A percentile compares a stretch with the other conserved stretches of the same genome.
Conservation (phyloP, 2,329 filamentous ascomycete genomes). For the Colletotrichum gigasporum region DNA sequence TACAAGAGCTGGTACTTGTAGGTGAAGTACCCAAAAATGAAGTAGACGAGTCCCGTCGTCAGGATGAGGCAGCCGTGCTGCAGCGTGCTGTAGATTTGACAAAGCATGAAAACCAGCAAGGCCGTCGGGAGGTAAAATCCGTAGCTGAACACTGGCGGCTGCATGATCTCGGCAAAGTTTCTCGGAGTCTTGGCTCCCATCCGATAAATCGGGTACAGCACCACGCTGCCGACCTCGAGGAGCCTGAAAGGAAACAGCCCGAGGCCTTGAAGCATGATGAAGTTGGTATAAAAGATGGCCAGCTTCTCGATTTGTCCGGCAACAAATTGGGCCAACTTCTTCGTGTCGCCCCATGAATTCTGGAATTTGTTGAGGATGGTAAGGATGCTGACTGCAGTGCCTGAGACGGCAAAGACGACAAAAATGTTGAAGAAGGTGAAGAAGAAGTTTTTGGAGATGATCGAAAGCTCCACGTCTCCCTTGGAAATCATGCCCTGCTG, state of each 20-base stretch:
- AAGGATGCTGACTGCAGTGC: constrained; percentile 83
- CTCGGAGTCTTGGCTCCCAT: constrained; percentile 87
- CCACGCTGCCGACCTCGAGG: constrained; percentile 86
- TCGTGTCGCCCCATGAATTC: constrained; percentile 81
- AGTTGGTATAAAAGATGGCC: constrained; percentile 88
- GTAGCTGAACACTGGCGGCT: constrained; percentile 91
- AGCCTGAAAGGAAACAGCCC: constrained; percentile 93
- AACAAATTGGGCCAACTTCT: constrained; percentile 77
- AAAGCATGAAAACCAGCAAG: constrained; percentile 92
- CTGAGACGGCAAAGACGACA: constrained; percentile 89
- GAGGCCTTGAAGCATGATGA: constrained; percentile 93
- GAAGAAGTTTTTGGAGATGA: constrained; percentile 99
- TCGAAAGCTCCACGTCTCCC: constrained; percentile 91
- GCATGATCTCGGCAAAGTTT: constrained; percentile 83
- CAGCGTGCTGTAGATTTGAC: constrained; percentile 92
- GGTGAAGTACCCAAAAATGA: constrained; percentile 83
- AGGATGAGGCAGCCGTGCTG: constrained; percentile 83
- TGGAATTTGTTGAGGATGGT: constrained; percentile 78
- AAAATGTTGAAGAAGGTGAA: constrained; percentile 99
- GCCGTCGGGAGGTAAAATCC: constrained; percentile 95
- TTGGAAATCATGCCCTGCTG: constrained; percentile 95
- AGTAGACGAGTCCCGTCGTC: constrained; percentile 84
- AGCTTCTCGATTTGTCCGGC: constrained; percentile 79
- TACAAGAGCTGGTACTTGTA: constrained; percentile 99
- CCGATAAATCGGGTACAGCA: constrained; percentile 82